Percentiles rank a stretch among this genome's conserved stretches.
Conservation (phyloP, 2,329 filamentous ascomycete species). For the Ophiostoma australiae region DNA sequence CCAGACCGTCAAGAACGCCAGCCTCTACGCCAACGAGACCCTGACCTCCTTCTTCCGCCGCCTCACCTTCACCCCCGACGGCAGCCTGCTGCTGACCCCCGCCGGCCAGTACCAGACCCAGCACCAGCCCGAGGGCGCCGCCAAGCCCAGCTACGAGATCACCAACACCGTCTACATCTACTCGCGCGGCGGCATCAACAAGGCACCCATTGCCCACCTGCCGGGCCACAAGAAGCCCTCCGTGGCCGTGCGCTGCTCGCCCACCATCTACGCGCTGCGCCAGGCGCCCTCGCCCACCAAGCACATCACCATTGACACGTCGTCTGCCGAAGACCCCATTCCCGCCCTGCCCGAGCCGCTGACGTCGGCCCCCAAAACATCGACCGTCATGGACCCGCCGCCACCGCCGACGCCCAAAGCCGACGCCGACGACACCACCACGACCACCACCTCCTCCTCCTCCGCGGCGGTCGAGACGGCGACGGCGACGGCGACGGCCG, state of each 20-base stretch:
- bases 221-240: conserved; percentile 98
- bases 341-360: conserved; percentile 75
- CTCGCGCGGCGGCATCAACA: conserved; percentile 91
- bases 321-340: conserved; percentile 78
- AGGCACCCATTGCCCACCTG: conserved; percentile 88
- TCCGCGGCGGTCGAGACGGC: no score
- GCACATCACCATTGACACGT: conserved; percentile 92
- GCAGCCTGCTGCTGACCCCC: conserved; percentile 86
- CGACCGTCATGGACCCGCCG: conserved; percentile 26
- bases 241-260: conserved; percentile 90
- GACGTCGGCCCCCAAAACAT: conserved; percentile 48
- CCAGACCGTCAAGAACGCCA: conserved; percentile 72
- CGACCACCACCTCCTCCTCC: no score
- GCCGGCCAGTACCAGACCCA: conserved; percentile 91
- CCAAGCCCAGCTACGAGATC: conserved; percentile 74
- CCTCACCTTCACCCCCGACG: conserved; percentile 90
- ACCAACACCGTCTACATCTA: conserved; percentile 99
- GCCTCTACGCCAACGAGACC: conserved; percentile 93
- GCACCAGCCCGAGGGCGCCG: conserved; percentile 54
- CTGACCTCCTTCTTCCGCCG: conserved; percentile 95
- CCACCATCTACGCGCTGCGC: conserved; percentile 77
- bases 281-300: conserved; percentile 67
- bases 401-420: conserved; percentile 37
- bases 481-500: no score
- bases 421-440: conserved; percentile 35